Evolutionary conservation across 441 rosid species (phyloP).

Genomic region (Syzygium malaccense): DNA sequence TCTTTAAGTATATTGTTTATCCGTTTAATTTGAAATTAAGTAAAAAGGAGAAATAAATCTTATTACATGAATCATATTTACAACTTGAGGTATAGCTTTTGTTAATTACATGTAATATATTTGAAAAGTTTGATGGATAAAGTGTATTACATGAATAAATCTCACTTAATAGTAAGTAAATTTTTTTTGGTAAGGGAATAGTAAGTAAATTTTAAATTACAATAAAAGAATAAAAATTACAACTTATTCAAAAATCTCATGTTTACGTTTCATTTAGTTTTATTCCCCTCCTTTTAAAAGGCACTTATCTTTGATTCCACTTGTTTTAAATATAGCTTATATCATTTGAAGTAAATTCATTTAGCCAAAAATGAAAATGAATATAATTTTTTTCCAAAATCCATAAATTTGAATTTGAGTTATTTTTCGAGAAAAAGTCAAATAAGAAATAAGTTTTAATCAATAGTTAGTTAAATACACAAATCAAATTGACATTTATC

Average conservation of each 20-base stretch:
- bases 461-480: background rate
- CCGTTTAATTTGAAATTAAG: background rate
- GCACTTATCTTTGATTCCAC: background rate
- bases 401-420: background rate
- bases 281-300: background rate
- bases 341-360: background rate
- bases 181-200: no score
- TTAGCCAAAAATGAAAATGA: background rate
- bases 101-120: background rate
- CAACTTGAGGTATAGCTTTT: background rate
- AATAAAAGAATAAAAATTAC: accelerated
- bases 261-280: background rate
- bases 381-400: background rate
- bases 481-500: background rate
- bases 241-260: background rate
- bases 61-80: background rate
- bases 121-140: background rate
- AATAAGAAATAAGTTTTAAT: background rate
- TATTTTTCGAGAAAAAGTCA: background rate
- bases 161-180: background rate
- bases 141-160: background rate
- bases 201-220: background rate
- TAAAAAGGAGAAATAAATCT: background rate
- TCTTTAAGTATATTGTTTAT: background rate
- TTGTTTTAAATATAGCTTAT: background rate